Evolutionary conservation across 2,329 filamentous ascomycete species (phyloP).

Genomic region (Colletotrichum lentis): DNA sequence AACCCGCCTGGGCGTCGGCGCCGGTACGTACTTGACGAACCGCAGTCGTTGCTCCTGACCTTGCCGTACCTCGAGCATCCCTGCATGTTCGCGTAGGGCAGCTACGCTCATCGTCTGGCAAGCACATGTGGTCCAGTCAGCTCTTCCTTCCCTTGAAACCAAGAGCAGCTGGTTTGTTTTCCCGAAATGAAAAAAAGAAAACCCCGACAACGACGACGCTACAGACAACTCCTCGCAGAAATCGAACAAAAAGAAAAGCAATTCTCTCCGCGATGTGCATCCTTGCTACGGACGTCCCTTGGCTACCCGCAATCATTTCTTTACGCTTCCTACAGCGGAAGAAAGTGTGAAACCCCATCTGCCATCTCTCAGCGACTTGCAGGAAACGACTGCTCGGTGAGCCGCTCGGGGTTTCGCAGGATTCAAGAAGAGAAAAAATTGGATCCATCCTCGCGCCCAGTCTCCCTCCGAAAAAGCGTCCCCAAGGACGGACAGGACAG

Average conservation of each 20-base stretch:
- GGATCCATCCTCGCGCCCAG: background rate
- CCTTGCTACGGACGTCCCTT: background rate
- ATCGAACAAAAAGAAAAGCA: conserved; percentile 7
- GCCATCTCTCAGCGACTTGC: background rate
- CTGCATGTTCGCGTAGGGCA: background rate
- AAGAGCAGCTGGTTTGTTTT: conserved; percentile 31
- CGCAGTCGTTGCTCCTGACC: background rate
- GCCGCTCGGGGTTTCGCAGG: conserved; percentile 6
- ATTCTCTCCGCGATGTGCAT: background rate
- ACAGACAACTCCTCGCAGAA: conserved; percentile 9
- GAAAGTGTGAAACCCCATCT: background rate
- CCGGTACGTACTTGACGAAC: background rate
- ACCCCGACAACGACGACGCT: conserved; percentile 1
- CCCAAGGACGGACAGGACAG: background rate
- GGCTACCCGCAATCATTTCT: conserved; percentile 12
- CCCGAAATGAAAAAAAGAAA: conserved; percentile 34
- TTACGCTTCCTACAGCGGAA: conserved; percentile 8
- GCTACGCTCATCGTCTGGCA: conserved; percentile 18
- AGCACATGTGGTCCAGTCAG: conserved; percentile 12
- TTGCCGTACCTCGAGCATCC: background rate
- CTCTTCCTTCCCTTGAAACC: conserved; percentile 6
- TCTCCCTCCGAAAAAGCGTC: background rate
- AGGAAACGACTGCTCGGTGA: background rate
- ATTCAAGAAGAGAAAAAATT: background rate
- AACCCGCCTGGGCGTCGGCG: background rate